These are phyloP conservation scores for Entomortierella lignicola DNA, from an alignment of 192 early-diverging fungal genomes.

Conservation along the genomic window DNA sequence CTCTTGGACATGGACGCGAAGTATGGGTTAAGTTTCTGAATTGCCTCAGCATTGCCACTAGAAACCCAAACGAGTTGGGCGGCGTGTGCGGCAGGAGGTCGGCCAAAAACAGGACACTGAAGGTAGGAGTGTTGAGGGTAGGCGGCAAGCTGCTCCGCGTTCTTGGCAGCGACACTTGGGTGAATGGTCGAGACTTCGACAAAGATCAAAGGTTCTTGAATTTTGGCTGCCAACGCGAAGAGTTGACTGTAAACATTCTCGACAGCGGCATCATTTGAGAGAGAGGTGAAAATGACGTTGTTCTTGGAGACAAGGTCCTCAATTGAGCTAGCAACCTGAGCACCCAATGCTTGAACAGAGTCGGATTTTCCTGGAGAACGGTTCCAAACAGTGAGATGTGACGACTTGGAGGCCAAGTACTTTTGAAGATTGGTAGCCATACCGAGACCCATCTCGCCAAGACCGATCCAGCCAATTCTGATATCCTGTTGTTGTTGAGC, in stretches of 20 bases:
- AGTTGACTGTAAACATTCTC: conserved; percentile 56
- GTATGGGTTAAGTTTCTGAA: conserved; percentile 51
- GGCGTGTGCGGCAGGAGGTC: conserved; percentile 59
- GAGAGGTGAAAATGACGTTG: conserved; percentile 71
- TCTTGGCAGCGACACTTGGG: conserved; percentile 49
- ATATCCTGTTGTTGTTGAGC: conserved; percentile 9
- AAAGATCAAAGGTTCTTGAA: conserved; percentile 54
- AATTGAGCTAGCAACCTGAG: conserved; percentile 47
- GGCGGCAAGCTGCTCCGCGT: conserved; percentile 27
- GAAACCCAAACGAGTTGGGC: conserved; percentile 65
- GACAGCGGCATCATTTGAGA: conserved; percentile 71
- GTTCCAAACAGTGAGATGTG: conserved; percentile 70
- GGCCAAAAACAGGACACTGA: conserved; percentile 69
- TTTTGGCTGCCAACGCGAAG: conserved; percentile 20
- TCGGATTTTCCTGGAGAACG: conserved; percentile 64
- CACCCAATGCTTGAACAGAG: conserved; percentile 53
- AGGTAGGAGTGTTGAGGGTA: conserved; percentile 44
- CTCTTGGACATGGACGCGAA: conserved; percentile 61
- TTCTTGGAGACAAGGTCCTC: conserved; percentile 52
- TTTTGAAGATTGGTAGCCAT: conserved; percentile 74
- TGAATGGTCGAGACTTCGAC: conserved; percentile 72
- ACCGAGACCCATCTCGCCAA: conserved; percentile 70
- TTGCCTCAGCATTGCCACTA: conserved; percentile 58
- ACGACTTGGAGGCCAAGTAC: conserved; percentile 43
- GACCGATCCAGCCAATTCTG: conserved; percentile 69